phyloP scores from a whole-genome alignment of 2,329 filamentous ascomycete species.

The Drechslerella coelobrocha region DNA sequence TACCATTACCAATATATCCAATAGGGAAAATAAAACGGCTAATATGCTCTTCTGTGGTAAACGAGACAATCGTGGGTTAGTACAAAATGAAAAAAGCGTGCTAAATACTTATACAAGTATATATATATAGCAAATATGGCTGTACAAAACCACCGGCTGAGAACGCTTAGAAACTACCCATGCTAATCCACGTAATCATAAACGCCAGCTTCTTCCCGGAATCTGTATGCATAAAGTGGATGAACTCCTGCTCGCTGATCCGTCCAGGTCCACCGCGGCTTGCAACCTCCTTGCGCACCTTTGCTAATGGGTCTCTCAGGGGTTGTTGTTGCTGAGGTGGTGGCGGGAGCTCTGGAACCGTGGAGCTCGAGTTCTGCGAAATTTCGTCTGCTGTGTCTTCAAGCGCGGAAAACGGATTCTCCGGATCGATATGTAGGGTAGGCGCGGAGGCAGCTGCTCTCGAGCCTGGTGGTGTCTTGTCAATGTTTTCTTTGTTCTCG shows the following conservation, averaged over 20 bases:
- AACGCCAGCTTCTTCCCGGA: slow-evolving; percentile 74
- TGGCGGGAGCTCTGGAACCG: slow-evolving; percentile 51
- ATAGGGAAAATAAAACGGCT: too few species aligned
- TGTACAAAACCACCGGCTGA: not conserved
- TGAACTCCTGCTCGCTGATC: slow-evolving; percentile 80
- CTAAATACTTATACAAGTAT: too few species aligned
- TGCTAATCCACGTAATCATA: slow-evolving; percentile 87
- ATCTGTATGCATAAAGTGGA: slow-evolving; percentile 72
- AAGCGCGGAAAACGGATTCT: slow-evolving; percentile 30
- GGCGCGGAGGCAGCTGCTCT: not conserved
- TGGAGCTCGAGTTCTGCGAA: slow-evolving; percentile 36
- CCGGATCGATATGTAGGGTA: slow-evolving; percentile 22
- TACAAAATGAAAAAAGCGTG: not conserved
- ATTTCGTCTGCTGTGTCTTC: slow-evolving; percentile 27
- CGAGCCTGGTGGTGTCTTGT: slow-evolving; percentile 32
- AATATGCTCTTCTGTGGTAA: too few species aligned
- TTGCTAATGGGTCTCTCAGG: slow-evolving; percentile 61
- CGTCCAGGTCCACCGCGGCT: slow-evolving; percentile 79
- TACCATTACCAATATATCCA: too few species aligned
- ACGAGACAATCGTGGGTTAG: not conserved
- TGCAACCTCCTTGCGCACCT: slow-evolving; percentile 72
- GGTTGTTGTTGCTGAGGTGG: slow-evolving; percentile 5
- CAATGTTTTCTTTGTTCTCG: slow-evolving; percentile 51
- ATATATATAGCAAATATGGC: not conserved
- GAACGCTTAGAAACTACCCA: slow-evolving; percentile 65